These are phyloP conservation scores for Lipomyces yamadae DNA, from an alignment of 805 yeast species.

Conservation along the genomic window DNA sequence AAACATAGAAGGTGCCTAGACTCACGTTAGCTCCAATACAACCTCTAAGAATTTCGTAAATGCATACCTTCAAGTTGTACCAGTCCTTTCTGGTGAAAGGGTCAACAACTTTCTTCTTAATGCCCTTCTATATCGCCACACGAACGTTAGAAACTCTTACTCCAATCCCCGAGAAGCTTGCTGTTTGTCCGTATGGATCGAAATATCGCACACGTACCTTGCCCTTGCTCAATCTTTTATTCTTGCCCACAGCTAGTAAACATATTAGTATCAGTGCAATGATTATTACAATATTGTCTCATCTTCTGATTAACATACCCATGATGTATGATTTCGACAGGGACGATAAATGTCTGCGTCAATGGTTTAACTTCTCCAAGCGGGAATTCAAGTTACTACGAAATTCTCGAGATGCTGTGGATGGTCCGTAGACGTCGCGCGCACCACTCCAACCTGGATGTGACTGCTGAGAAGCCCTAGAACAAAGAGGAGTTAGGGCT, in stretches of 20 bases:
- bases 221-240: constrained; percentile 83
- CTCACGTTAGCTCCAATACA: not conserved
- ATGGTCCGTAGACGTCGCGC: not conserved
- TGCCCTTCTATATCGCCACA: constrained; percentile 65
- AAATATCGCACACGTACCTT: constrained; percentile 43
- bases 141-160: not conserved
- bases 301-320: constrained; percentile 25
- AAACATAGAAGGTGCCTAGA: constrained; percentile 93
- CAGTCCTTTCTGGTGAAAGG: constrained; percentile 99
- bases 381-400: constrained; percentile 1
- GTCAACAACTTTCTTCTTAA: constrained; percentile 99
- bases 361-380: not conserved
- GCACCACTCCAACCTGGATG: not conserved
- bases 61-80: constrained; percentile 46
- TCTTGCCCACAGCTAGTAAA: constrained; percentile 81
- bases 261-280: constrained; percentile 2
- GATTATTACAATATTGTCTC: not conserved
- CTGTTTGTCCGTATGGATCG: not conserved
- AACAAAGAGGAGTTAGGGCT: not conserved
- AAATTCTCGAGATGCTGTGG: not conserved
- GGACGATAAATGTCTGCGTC: constrained; percentile 16
- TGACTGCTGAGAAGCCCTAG: not conserved
- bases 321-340: constrained; percentile 28
- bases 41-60: too few relatives aligned
- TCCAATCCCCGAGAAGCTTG: constrained; percentile 63